Evolutionary conservation across 371 early-diverging fungal species (phyloP).

Genomic region (Dichotomocladium elegans): DNA sequence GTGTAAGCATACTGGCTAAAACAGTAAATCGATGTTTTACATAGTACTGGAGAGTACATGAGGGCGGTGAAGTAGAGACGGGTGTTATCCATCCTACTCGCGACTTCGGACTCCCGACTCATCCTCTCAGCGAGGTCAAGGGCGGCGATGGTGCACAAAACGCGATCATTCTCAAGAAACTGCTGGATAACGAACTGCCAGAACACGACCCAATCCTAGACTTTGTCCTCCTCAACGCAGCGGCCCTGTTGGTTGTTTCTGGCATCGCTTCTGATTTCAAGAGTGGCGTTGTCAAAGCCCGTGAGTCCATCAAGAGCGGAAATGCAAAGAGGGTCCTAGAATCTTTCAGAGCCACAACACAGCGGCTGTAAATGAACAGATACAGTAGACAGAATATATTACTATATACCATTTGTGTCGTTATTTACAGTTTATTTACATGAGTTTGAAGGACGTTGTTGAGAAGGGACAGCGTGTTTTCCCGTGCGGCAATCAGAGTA

Average conservation of each 20-base stretch:
- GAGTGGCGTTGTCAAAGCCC: slow-evolving; percentile 78
- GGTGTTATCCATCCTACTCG: slow-evolving; percentile 66
- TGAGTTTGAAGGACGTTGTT: not conserved
- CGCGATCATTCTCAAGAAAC: slow-evolving; percentile 59
- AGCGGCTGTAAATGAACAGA: not conserved
- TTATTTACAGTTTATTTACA: not conserved
- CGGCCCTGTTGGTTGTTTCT: slow-evolving; percentile 80
- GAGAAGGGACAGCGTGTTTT: not conserved
- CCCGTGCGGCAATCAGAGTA: not conserved
- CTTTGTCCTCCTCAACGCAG: slow-evolving; percentile 89
- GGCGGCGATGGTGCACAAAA: slow-evolving; percentile 81
- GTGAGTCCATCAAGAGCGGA: slow-evolving; percentile 69
- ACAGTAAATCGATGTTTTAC: too few relatives aligned
- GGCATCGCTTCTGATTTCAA: slow-evolving; percentile 71
- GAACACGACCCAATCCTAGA: slow-evolving; percentile 73
- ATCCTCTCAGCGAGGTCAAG: slow-evolving; percentile 69
- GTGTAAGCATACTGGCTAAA: not conserved
- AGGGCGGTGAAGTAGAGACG: slow-evolving; percentile 55
- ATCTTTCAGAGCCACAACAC: slow-evolving; percentile 56
- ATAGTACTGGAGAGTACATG: slow-evolving; percentile 69
- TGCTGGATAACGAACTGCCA: slow-evolving; percentile 61
- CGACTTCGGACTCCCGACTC: slow-evolving; percentile 82
- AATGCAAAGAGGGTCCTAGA: slow-evolving; percentile 62
- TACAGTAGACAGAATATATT: too few relatives aligned
- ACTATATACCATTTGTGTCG: too few relatives aligned